Base-by-base conservation (phyloP, 306 rosid species). In the Alnus rubra region DNA sequence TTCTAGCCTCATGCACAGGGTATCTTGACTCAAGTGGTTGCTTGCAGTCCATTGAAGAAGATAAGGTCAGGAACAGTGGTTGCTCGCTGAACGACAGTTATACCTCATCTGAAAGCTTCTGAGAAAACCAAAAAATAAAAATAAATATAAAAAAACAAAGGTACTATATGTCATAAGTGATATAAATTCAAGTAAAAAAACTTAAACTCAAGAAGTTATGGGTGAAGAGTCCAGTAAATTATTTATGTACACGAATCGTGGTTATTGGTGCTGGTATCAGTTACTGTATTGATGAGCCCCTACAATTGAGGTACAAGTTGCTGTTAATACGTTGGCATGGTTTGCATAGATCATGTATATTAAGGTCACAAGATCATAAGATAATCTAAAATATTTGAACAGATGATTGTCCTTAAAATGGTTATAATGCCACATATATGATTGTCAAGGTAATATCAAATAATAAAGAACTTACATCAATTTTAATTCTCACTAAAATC, bases 1-100 rank as follows among this genome's bases (percentile, higher is more conserved):
- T 95, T 69, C 75, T 95, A 59, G 85, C 87, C 73, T 68, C 97
- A 9, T 95, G 99, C 71, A 82, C 88, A 6, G 85, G 77, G 64
- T 95, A 89, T 87, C 83, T 93, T 77, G 96, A 91, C 71, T 88
- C 92, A 87, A 81, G 86, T 83, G 92, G 92, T 82, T 85, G 85
- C 53, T 60, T 78, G 74, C 87, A 86, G 63, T 82, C 91, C 72
- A 85, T 92, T 51, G 88, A 82, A 56, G 82, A 81, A 77, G 88
- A 89, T 52, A 86, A 88, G 98, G 98, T 95, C 74, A 73, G 93
- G 70, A 82, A 69, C 15, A 11, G 65, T 49, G 58, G 74, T 73
- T 77, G 80, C 59, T 62, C 30, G 23, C 45, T 12, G 12, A 69
- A 49, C 1, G 12, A 4, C 37, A 56, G 18, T 6, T 69, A 81